These are phyloP conservation scores for Salix caprea DNA, from an alignment of 345 rosid species.

Conservation along the genomic window DNA sequence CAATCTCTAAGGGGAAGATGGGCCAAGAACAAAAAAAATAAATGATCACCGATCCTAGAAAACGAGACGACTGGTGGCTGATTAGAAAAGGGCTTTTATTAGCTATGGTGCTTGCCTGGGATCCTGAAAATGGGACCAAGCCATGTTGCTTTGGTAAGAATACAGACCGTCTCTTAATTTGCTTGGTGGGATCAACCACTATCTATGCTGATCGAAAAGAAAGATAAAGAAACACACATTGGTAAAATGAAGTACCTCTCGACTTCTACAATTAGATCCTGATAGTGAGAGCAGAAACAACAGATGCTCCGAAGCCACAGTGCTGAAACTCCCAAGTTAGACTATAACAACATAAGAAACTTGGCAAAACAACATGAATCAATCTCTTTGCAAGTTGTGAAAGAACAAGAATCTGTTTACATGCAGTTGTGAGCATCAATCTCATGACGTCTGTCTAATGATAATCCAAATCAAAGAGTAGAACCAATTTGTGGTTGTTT, in stretches of 20 bases:
- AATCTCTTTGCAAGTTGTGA: not conserved
- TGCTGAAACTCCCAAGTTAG: not conserved
- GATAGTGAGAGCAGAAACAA: not conserved
- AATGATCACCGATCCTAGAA: conserved; percentile 33
- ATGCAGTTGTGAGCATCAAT: not conserved
- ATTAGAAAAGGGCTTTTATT: conserved; percentile 45
- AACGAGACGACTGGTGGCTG: conserved; percentile 72
- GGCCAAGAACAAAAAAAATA: too few species aligned
- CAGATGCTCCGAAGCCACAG: not conserved
- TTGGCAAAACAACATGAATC: not conserved
- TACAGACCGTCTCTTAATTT: conserved; percentile 62
- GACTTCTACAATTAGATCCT: not conserved
- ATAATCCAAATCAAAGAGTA: not conserved
- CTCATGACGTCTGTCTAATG: not conserved
- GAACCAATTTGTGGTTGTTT: not conserved
- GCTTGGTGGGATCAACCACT: conserved; percentile 75
- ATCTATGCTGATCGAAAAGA: conserved; percentile 52
- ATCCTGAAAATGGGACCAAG: conserved; percentile 91
- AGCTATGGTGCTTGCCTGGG: conserved; percentile 60
- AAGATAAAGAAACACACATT: not conserved
- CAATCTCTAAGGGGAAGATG: too few species aligned
- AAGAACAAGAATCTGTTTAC: not conserved
- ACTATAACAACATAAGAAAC: not conserved
- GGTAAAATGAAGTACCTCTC: not conserved
- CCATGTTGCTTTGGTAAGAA: conserved; percentile 83